phyloP scores from a whole-genome alignment of 2,329 filamentous ascomycete genomes.

The Macrophomina tecta region DNA sequence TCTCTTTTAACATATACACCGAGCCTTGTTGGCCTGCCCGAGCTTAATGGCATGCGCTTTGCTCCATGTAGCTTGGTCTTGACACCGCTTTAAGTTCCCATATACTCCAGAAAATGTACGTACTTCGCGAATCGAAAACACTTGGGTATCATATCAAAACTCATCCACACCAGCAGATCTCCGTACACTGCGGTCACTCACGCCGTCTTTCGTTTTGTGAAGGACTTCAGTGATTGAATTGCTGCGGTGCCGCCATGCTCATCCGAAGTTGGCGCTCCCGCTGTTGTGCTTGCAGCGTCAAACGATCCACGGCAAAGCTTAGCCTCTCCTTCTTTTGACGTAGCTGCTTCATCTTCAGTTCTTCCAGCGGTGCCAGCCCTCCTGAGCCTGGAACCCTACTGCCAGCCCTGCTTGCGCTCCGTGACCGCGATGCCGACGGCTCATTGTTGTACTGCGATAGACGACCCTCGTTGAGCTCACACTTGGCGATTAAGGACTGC shows the following conservation, averaged over 20 bases:
- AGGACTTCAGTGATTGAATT: constrained; percentile 32
- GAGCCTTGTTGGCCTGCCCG: too few relatives aligned
- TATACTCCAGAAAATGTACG: background rate
- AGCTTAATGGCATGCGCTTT: too few relatives aligned
- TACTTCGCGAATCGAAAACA: background rate
- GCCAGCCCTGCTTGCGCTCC: constrained; percentile 20
- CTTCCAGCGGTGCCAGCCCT: constrained; percentile 52
- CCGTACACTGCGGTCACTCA: background rate
- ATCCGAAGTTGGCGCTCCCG: constrained; percentile 73
- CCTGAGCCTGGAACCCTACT: constrained; percentile 34
- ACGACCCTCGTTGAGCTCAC: constrained; percentile 81
- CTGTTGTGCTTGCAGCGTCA: constrained; percentile 87
- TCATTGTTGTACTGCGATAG: constrained; percentile 53
- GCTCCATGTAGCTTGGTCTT: background rate
- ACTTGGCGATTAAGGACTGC: constrained; percentile 80
- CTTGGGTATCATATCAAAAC: constrained; percentile 3
- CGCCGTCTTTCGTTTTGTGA: too few relatives aligned
- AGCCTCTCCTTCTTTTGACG: constrained; percentile 83
- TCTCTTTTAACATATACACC: too few relatives aligned
- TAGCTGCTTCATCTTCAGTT: constrained; percentile 68
- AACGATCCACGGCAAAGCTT: constrained; percentile 82
- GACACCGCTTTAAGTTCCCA: background rate
- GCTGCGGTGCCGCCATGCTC: constrained; percentile 67
- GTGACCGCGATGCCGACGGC: constrained; percentile 28
- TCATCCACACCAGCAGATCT: background rate